Evolutionary conservation across 108 stramenopile genomes (phyloP).

Genomic region (Cyclotella sp.): DNA sequence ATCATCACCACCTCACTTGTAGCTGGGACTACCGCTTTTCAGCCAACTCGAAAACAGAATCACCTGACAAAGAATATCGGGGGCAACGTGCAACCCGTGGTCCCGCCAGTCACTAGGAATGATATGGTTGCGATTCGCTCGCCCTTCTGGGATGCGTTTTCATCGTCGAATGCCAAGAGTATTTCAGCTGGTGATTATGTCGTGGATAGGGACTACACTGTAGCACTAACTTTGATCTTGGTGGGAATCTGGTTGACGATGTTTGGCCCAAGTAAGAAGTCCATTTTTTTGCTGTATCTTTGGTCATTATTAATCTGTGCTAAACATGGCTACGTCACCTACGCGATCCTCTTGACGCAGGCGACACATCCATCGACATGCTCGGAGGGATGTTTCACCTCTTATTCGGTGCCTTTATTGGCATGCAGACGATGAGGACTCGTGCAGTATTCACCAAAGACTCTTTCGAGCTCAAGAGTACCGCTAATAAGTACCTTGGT

Average conservation of each 20-base stretch:
- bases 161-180: not conserved
- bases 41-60: constrained; percentile 11
- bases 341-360: not conserved
- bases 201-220: constrained; percentile 50
- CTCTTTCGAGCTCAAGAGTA: constrained; percentile 45
- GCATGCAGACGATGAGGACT: constrained; percentile 54
- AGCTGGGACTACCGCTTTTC: constrained; percentile 25
- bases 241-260: constrained; percentile 47
- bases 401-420: constrained; percentile 51
- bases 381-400: constrained; percentile 49
- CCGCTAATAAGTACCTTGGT: constrained; percentile 47
- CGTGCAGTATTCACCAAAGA: constrained; percentile 45
- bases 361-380: constrained; percentile 27
- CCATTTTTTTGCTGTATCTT: not conserved
- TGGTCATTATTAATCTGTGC: not conserved
- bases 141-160: constrained; percentile 36
- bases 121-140: constrained; percentile 50
- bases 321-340: not conserved
- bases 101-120: constrained; percentile 19
- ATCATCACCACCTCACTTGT: not conserved
- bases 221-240: constrained; percentile 35
- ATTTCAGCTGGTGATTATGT: constrained; percentile 26
- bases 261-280: constrained; percentile 49
- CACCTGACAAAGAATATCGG: constrained; percentile 10
- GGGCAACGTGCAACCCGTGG: not conserved